These are phyloP conservation scores for Phytophthora nicotianae DNA, from an alignment of 352 stramenopile genomes.

Conservation along the genomic window DNA sequence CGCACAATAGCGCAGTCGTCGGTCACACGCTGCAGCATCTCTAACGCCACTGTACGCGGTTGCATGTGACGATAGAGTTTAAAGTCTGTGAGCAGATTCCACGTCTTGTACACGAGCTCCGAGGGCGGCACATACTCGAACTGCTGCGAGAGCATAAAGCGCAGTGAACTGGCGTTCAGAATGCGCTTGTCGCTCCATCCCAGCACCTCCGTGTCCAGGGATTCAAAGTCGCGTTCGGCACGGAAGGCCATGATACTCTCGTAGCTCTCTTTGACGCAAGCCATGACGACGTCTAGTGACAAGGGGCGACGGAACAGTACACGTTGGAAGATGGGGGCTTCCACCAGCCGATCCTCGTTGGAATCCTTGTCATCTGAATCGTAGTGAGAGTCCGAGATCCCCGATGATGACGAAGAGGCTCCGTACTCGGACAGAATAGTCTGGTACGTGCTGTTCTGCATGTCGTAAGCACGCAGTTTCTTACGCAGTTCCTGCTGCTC, in stretches of 20 bases:
- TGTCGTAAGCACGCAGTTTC: constrained; percentile 46
- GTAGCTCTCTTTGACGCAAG: constrained; percentile 59
- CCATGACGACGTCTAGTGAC: constrained; percentile 41
- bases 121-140: constrained; percentile 50
- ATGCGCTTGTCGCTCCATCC: constrained; percentile 60
- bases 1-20: constrained; percentile 68
- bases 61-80: constrained; percentile 66
- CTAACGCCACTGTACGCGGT: constrained; percentile 52
- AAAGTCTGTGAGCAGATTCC: constrained; percentile 59
- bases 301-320: constrained; percentile 53
- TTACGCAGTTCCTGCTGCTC: constrained; percentile 44
- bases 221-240: constrained; percentile 46
- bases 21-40: constrained; percentile 62
- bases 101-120: constrained; percentile 75
- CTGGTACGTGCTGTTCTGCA: constrained; percentile 65
- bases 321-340: constrained; percentile 54
- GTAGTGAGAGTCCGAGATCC: neutral
- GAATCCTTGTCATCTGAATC: constrained; percentile 2
- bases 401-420: constrained; percentile 8
- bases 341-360: constrained; percentile 19
- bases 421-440: constrained; percentile 54
- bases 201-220: constrained; percentile 47
- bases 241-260: constrained; percentile 68
- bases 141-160: constrained; percentile 68
- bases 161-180: constrained; percentile 45